phyloP scores from a whole-genome alignment of 108 stramenopile species.

The Licmophora abbreviata region DNA sequence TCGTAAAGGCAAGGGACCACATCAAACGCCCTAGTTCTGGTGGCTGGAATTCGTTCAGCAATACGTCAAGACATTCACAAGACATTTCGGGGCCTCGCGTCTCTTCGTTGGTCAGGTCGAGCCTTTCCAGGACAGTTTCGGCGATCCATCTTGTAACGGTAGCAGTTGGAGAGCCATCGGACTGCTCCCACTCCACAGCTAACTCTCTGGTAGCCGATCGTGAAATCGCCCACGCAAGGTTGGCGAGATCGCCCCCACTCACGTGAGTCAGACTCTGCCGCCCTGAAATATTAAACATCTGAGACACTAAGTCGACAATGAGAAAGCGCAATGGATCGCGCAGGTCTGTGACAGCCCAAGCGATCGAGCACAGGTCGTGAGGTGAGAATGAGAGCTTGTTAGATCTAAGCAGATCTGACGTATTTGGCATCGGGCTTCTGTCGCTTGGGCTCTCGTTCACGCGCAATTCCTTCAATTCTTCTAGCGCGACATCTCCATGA shows the following conservation, averaged over 20 bases:
- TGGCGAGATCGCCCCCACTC: constrained; percentile 26
- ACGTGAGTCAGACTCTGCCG: constrained; percentile 9
- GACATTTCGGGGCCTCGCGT: background rate
- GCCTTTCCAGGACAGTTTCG: constrained; percentile 4
- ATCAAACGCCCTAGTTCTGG: constrained; percentile 40
- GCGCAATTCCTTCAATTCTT: background rate
- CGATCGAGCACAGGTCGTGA: constrained; percentile 43
- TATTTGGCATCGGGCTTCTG: background rate
- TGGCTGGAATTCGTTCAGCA: constrained; percentile 24
- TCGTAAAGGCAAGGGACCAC: constrained; percentile 29
- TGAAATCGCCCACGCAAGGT: constrained; percentile 47
- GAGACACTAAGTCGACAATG: constrained; percentile 20
- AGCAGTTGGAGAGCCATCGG: background rate
- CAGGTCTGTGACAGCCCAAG: constrained; percentile 53
- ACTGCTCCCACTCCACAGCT: too few species aligned
- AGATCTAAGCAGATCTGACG: background rate
- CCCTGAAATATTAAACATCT: constrained; percentile 20
- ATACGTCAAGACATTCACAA: background rate
- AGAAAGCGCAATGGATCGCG: constrained; percentile 23
- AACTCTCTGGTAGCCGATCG: too few species aligned
- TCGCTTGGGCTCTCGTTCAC: background rate
- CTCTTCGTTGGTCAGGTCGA: background rate
- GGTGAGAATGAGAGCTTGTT: constrained; percentile 15
- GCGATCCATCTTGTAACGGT: background rate
- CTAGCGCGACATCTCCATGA: constrained; percentile 15